These are phyloP conservation scores for Cordyceps cateniannulata DNA, from an alignment of 2,329 filamentous ascomycete species.

Conservation along the genomic window DNA sequence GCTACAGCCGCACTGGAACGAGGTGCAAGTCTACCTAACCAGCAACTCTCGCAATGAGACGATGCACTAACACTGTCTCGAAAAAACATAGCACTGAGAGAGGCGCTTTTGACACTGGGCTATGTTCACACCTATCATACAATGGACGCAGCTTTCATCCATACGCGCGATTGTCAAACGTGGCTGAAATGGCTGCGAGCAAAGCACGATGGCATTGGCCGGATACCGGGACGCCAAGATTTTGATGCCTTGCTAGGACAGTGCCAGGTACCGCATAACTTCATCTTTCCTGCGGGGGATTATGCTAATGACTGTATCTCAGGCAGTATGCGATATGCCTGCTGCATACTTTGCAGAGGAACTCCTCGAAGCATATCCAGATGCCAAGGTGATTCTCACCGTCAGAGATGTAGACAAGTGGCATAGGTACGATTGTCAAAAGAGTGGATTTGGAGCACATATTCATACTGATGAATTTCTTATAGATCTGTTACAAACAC, in stretches of 20 bases:
- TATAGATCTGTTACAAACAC: background rate
- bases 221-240: conserved; percentile 6
- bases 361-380: conserved; percentile 6
- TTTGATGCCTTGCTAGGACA: conserved; percentile 5
- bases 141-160: conserved; percentile 2
- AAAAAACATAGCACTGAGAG: background rate
- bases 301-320: background rate
- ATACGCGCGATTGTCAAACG: background rate
- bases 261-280: background rate
- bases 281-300: background rate
- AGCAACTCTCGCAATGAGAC: background rate
- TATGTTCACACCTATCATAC: conserved; percentile 9
- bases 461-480: background rate
- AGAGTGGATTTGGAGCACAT: background rate
- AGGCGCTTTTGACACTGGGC: conserved; percentile 1
- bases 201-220: conserved; percentile 4
- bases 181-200: conserved; percentile 6
- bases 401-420: conserved; percentile 7
- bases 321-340: conserved; percentile 7
- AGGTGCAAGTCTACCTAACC: background rate
- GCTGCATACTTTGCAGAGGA: conserved; percentile 10
- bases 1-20: conserved; percentile 9
- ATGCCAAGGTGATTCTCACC: conserved; percentile 9
- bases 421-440: background rate
- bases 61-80: background rate